Conservation (phyloP, 2,329 filamentous ascomycete species). For the Mycocentrospora acerina region DNA sequence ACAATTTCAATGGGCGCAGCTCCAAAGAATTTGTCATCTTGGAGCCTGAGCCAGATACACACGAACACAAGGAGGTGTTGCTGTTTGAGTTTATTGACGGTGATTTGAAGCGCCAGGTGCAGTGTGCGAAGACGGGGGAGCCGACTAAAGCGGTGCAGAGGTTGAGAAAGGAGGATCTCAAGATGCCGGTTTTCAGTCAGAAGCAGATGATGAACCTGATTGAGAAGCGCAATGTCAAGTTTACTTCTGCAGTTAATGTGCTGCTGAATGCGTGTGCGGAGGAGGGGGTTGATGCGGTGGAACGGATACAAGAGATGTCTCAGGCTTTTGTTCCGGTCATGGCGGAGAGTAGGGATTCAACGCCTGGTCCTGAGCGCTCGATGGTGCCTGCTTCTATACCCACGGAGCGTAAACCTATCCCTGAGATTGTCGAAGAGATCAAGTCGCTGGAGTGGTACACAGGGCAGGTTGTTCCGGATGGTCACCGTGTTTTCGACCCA, state of each 20-base stretch:
- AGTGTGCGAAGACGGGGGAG: slow-evolving; percentile 71
- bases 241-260: slow-evolving; percentile 70
- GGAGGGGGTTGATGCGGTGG: slow-evolving; percentile 66
- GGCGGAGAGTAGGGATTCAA: slow-evolving; percentile 47
- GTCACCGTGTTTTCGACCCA: slow-evolving; percentile 85
- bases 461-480: slow-evolving; percentile 88
- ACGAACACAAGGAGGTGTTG: slow-evolving; percentile 67
- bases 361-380: slow-evolving; percentile 45
- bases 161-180: slow-evolving; percentile 75
- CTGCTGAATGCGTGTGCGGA: slow-evolving; percentile 75
- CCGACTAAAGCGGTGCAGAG: slow-evolving; percentile 67
- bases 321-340: slow-evolving; percentile 64
- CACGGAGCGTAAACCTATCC: slow-evolving; percentile 73
- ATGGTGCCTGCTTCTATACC: slow-evolving; percentile 72
- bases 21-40: slow-evolving; percentile 48
- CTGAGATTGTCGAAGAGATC: slow-evolving; percentile 83
- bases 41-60: slow-evolving; percentile 38
- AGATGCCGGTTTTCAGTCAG: slow-evolving; percentile 90
- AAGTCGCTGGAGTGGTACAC: slow-evolving; percentile 84
- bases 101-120: slow-evolving; percentile 80
- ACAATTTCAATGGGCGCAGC: slow-evolving; percentile 61
- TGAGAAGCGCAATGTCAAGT: slow-evolving; percentile 84
- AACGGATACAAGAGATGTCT: slow-evolving; percentile 61
- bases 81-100: slow-evolving; percentile 93
- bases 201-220: slow-evolving; percentile 89